Conservation (phyloP, 2,329 filamentous ascomycete species). For the Aciculosporium take region DNA sequence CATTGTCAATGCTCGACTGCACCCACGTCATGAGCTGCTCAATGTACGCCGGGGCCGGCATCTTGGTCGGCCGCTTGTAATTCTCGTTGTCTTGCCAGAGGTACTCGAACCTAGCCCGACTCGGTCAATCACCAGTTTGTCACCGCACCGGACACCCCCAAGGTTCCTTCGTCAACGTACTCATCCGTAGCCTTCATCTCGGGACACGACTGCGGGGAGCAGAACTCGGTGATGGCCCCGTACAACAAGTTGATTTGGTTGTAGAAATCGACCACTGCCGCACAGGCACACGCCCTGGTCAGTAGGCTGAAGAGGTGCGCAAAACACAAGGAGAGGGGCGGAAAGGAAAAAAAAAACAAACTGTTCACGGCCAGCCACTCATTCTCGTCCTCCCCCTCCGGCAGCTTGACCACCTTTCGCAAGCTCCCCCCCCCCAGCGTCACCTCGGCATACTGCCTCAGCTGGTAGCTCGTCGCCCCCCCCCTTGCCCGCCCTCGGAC, state of each 20-base stretch:
- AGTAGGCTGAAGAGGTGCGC: no score
- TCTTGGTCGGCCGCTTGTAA: constrained; percentile 93
- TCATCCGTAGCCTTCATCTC: constrained; percentile 99
- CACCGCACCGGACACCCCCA: not conserved
- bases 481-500: constrained; percentile 75
- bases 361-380: constrained; percentile 98
- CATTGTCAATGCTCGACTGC: constrained; percentile 88
- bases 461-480: constrained; percentile 80
- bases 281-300: no score
- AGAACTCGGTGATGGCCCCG: constrained; percentile 97
- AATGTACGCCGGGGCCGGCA: constrained; percentile 93
- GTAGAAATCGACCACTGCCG: constrained; percentile 98
- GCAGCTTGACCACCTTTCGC: constrained; percentile 89
- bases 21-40: constrained; percentile 97
- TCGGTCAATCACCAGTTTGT: not conserved
- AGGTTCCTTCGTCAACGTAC: constrained; percentile 31
- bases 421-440: constrained; percentile 89
- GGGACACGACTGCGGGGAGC: constrained; percentile 88
- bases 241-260: constrained; percentile 99
- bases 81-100: constrained; percentile 94
- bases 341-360: constrained; percentile 28
- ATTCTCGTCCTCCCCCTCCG: constrained; percentile 93
- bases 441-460: constrained; percentile 95
- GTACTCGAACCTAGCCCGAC: constrained; percentile 81
- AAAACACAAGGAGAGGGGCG: not conserved